Base-by-base conservation (phyloP, 345 rosid genomes). In the Erucastrum elatum region DNA sequence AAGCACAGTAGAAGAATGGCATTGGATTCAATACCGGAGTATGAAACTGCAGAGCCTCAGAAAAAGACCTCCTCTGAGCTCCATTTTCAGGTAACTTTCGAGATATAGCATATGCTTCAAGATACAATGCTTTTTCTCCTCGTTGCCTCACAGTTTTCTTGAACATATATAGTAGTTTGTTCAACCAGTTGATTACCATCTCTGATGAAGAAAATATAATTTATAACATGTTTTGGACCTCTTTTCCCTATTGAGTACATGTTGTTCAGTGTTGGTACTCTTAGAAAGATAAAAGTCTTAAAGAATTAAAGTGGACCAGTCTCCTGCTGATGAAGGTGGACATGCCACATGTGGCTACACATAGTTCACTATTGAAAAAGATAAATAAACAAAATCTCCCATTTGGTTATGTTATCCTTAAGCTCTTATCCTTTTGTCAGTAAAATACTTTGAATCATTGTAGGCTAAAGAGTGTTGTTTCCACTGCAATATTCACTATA, bases 21-120 rank as follows among this genome's bases (percentile, higher is more conserved):
- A 44, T 80, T 94, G 80, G 95, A 84, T 74, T 80, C 95, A 2
- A 94, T 94, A 35, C 98, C 97, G 0, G 98, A 94, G 84, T 75
- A 84, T 68, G 91, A 86, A 70, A 66, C 87, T 1, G 74, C 79
- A 39, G 91, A 87, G 78, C 72, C 82, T 59, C 81, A n/a, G 62
- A 83, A 81, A 65, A 83, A 71, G 27, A 74, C 15, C 58, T 73
- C 80, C 37, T 71, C 83, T 21, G 77, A 49, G 31, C 86, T 85
- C 77, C 79, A 83, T 76, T 71, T 85, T 69, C 91, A 86, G 98
- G 98, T 93, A 76, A 71, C 15, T 65, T 53, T 16, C 53, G 3
- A 41, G 13, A 41, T 41, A 44, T 44, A 44, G 15, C 53, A 44
- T 35, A 4, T 67, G 60, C 72, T 5, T 44, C 41, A 35, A 6